These are phyloP conservation scores for Eucalyptus erythrocorys DNA, from an alignment of 345 rosid genomes.

Conservation along the genomic window DNA sequence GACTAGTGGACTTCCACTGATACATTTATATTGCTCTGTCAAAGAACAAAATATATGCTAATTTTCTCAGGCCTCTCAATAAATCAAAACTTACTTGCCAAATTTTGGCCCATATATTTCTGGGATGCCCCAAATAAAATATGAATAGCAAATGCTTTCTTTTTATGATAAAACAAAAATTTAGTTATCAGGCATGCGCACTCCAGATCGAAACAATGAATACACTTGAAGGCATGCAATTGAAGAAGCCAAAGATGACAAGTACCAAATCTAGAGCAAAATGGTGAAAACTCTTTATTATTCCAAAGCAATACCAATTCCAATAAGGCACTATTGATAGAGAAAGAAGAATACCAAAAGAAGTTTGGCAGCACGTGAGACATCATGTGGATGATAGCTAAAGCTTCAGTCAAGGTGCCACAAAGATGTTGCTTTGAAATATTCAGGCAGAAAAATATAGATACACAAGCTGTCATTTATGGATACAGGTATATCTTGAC, in stretches of 20 bases:
- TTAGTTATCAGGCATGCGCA: background rate
- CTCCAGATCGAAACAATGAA: background rate
- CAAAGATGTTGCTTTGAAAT: background rate
- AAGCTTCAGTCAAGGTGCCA: background rate
- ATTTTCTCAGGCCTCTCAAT: background rate
- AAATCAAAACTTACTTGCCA: background rate
- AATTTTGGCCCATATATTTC: background rate
- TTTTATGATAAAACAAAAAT: background rate
- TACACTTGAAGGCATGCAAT: background rate
- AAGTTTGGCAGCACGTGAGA: conserved; percentile 5
- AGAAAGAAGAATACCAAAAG: background rate
- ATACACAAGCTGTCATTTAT: background rate
- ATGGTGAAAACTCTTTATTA: background rate
- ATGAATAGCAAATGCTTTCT: background rate
- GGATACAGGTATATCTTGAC: conserved; percentile 94
- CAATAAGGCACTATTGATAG: background rate
- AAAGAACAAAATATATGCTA: background rate
- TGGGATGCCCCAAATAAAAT: background rate
- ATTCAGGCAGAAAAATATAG: background rate
- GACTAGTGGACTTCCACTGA: background rate
- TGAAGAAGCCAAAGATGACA: background rate
- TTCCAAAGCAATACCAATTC: background rate
- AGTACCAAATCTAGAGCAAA: background rate
- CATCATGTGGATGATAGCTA: conserved; percentile 5
- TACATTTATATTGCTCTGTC: background rate